Percentiles rank a stretch among this genome's conserved stretches.
phyloP scores from a whole-genome alignment of 2,329 filamentous ascomycete species.

The Sphaerostilbella broomeana region DNA sequence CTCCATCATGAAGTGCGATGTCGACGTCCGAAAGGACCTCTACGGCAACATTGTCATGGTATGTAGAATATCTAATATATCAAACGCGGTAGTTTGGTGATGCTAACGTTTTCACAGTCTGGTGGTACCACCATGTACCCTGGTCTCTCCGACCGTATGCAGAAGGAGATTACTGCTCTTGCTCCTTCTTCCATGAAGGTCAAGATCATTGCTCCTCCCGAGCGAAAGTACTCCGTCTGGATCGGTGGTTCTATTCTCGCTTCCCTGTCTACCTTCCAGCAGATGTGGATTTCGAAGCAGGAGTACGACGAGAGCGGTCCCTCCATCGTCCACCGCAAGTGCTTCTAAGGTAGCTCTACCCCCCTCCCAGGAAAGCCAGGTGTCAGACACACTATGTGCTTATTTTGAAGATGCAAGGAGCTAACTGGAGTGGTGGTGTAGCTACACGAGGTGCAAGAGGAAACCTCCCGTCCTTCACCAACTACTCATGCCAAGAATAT shows the following conservation, averaged over 20 bases:
- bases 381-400: background rate
- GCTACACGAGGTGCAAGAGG: constrained; percentile 26
- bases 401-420: background rate
- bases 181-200: constrained; percentile 99
- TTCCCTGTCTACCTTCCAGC: constrained; percentile 99
- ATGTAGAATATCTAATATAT: constrained; percentile 37
- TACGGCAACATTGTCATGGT: constrained; percentile 99
- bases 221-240: constrained; percentile 99
- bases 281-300: constrained; percentile 99
- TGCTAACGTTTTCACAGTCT: constrained; percentile 55
- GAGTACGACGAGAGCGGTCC: constrained; percentile 99
- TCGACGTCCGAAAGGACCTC: constrained; percentile 99
- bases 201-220: constrained; percentile 99
- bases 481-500: constrained; percentile 36
- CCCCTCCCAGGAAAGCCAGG: background rate
- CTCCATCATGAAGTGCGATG: constrained; percentile 99
- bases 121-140: constrained; percentile 99
- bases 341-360: constrained; percentile 77
- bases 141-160: constrained; percentile 99
- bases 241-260: constrained; percentile 99
- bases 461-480: constrained; percentile 27
- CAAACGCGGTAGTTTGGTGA: background rate
- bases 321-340: constrained; percentile 99
- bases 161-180: constrained; percentile 99
- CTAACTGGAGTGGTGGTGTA: constrained; percentile 25